A percentile compares a stretch with the other conserved stretches of the same genome.
These are phyloP conservation scores for Suillus cothurnatus DNA, from an alignment of 768 basidiomycete species.

Conservation along the genomic window DNA sequence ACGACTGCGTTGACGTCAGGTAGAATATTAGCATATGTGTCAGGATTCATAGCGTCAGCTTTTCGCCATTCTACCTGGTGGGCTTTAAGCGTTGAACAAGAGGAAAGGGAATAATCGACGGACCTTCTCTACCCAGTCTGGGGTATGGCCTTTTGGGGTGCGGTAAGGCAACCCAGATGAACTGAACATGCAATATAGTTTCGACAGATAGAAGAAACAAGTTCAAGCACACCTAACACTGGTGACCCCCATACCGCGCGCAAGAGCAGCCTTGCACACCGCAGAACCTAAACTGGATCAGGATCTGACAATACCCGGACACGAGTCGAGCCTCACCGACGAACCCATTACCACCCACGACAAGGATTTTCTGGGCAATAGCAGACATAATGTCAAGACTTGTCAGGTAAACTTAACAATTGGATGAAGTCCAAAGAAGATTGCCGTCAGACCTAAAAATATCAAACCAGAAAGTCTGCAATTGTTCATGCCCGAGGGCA, in stretches of 20 bases:
- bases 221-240: constrained; percentile 70
- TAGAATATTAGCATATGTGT: constrained; percentile 70
- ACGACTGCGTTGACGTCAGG: constrained; percentile 75
- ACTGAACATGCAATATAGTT: constrained; percentile 43
- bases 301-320: background rate
- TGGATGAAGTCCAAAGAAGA: background rate
- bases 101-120: constrained; percentile 9
- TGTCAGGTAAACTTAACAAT: background rate
- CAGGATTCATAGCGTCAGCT: constrained; percentile 80
- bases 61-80: constrained; percentile 85
- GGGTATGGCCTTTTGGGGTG: constrained; percentile 86
- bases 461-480: background rate
- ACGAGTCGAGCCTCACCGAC: constrained; percentile 60
- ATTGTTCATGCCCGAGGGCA: too few relatives aligned
- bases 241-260: constrained; percentile 82
- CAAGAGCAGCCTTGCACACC: constrained; percentile 85
- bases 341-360: constrained; percentile 97
- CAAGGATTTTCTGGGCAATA: constrained; percentile 65
- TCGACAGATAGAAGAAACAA: background rate
- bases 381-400: background rate
- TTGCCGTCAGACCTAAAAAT: background rate
- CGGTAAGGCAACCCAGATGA: constrained; percentile 84
- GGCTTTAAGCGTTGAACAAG: background rate
- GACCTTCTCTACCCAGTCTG: constrained; percentile 85
- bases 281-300: constrained; percentile 70